Conservation (phyloP, 352 stramenopile species). For the Peronospora belbahrii region DNA sequence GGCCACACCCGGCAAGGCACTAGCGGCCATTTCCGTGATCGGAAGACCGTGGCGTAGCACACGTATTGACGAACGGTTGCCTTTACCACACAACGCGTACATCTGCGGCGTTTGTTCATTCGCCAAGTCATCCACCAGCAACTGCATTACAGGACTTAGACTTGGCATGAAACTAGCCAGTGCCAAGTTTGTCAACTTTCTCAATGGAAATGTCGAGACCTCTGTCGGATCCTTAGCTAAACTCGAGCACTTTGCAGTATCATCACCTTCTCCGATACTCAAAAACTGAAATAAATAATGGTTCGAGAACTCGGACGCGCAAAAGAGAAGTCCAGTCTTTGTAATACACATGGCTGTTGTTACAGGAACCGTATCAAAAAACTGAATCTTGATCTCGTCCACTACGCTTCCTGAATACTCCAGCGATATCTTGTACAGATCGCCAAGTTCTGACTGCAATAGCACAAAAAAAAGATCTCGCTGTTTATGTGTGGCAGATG, state of each 20-base stretch:
- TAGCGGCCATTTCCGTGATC: constrained; percentile 95
- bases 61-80: constrained; percentile 90
- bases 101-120: constrained; percentile 96
- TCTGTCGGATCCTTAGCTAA: constrained; percentile 60
- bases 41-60: constrained; percentile 93
- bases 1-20: constrained; percentile 91
- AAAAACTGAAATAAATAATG: constrained; percentile 98
- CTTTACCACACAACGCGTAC: constrained; percentile 92
- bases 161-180: constrained; percentile 76
- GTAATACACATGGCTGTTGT: constrained; percentile 94
- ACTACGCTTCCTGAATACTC: constrained; percentile 76
- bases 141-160: constrained; percentile 90
- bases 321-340: constrained; percentile 95
- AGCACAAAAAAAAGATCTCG: constrained; percentile 96
- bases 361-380: constrained; percentile 95
- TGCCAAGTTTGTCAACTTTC: constrained; percentile 85
- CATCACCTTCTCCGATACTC: constrained; percentile 90
- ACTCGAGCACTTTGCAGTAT: constrained; percentile 66
- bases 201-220: constrained; percentile 58
- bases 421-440: constrained; percentile 98
- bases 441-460: constrained; percentile 95
- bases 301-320: constrained; percentile 95
- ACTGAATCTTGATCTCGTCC: constrained; percentile 87
- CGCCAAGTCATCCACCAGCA: constrained; percentile 92
- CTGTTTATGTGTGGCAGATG: constrained; percentile 90